These are phyloP conservation scores for Onygena corvina DNA, from an alignment of 2,329 filamentous ascomycete genomes.

Conservation along the genomic window DNA sequence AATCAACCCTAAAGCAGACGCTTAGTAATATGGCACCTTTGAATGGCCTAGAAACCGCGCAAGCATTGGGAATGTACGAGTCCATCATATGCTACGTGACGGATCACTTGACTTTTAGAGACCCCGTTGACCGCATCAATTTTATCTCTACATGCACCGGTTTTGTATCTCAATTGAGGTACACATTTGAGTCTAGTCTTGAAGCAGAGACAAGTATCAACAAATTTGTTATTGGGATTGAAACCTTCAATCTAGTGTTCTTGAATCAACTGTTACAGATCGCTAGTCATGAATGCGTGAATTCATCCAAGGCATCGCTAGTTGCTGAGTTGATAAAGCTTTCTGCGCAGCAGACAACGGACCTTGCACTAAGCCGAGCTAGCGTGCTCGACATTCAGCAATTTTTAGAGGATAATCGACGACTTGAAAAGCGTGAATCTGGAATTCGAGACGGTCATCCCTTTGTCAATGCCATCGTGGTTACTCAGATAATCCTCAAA, in stretches of 20 bases:
- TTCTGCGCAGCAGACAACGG: constrained; percentile 28
- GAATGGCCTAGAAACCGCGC: constrained; percentile 8
- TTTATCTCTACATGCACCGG: constrained; percentile 32
- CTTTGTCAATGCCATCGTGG: constrained; percentile 37
- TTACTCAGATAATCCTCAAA: constrained; percentile 33
- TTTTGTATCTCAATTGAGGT: constrained; percentile 31
- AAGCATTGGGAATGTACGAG: constrained; percentile 23
- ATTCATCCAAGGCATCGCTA: constrained; percentile 17
- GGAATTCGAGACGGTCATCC: constrained; percentile 38
- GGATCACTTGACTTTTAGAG: constrained; percentile 40
- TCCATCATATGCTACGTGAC: constrained; percentile 41
- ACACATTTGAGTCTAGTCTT: constrained; percentile 17
- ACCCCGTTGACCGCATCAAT: constrained; percentile 41
- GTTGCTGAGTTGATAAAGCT: constrained; percentile 24
- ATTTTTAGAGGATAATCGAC: constrained; percentile 38
- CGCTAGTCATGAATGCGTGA: constrained; percentile 25
- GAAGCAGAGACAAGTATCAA: constrained; percentile 16
- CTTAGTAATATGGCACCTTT: not conserved
- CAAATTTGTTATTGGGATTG: constrained; percentile 13
- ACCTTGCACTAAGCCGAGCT: constrained; percentile 22
- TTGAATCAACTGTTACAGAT: constrained; percentile 31
- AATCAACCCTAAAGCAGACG: constrained; percentile 14
- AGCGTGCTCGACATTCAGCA: constrained; percentile 29
- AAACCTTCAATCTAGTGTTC: constrained; percentile 25
- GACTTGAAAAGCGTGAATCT: constrained; percentile 31